Base-by-base conservation (phyloP, 345 rosid species). In the Psidium friedrichsthalianum region DNA sequence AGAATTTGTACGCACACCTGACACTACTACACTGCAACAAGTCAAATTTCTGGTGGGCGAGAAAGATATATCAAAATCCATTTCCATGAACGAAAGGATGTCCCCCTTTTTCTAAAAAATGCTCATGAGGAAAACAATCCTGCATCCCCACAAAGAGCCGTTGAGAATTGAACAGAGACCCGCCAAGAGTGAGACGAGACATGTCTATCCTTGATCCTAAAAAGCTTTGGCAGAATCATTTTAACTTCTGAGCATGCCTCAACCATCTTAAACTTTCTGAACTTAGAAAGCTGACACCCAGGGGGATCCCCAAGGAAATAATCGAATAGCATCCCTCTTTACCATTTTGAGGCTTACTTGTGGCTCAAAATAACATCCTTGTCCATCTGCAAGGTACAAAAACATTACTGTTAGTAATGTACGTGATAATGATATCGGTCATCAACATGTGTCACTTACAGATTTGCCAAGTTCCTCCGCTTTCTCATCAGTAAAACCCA, bases 401-500 rank as follows among this genome's bases (percentile, higher is more conserved):
- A 69, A 88, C 49, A 32, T 13, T 29, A 29, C 18, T 54, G 32
- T 59, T 74, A 42, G 57, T 40, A 24, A 59, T 47, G 21, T 14
- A 57, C 11, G 82, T 42, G 85, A 84, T 44, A 44, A 51, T 84
- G 55, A 82, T 81, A 61, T 74, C 20, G 16, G 42, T 51, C 58
- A 82, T 87, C 59, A 82, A 58, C 24, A 42, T 80, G 44, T 85
- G 20, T 29, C 86, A 89, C 96, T 92, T 90, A 97, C 96, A 13
- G 90, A 91, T 93, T 93, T 87, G 16, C 85, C 87, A 25, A 97
- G 86, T 88, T 95, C 96, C 86, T 93, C 85, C n/a, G 95, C 98
- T 87, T 93, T 95, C 90, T 95, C 96, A 44, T 97, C 96, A 21
- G 91, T 91, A 81, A 97, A 95, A 32, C 99, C 98, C 7, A 97